Evolutionary conservation across 129 eudicot genomes (phyloP).

Genomic region (Tanacetum coccineum): DNA sequence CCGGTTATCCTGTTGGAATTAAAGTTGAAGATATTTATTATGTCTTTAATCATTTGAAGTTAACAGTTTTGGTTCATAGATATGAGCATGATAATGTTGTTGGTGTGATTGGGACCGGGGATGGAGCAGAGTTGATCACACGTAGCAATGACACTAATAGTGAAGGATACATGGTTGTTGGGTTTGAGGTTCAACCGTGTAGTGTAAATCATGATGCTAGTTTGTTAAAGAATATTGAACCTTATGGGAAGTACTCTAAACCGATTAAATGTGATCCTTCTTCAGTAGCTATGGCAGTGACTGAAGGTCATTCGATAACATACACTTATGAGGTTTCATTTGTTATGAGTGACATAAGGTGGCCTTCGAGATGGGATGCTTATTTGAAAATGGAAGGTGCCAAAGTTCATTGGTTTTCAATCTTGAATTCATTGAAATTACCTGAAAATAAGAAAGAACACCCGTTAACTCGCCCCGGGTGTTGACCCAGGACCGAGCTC

Average conservation of each 20-base stretch:
- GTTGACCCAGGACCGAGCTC: too few species aligned
- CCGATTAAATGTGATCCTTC: constrained; percentile 22
- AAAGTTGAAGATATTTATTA: constrained; percentile 33
- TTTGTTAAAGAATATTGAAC: constrained; percentile 9
- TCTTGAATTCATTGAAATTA: constrained; percentile 42
- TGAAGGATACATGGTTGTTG: constrained; percentile 40
- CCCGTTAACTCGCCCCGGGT: too few species aligned
- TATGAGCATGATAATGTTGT: constrained; percentile 32
- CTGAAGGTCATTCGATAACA: constrained; percentile 23
- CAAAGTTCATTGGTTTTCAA: constrained; percentile 42
- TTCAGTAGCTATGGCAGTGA: constrained; percentile 28
- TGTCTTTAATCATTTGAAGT: constrained; percentile 38
- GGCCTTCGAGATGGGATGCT: constrained; percentile 47
- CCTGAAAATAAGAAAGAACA: too few species aligned
- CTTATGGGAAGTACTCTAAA: constrained; percentile 20
- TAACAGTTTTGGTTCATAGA: constrained; percentile 31
- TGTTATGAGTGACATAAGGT: constrained; percentile 35
- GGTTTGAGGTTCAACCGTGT: constrained; percentile 39
- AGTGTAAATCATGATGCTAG: constrained; percentile 30
- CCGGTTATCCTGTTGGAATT: constrained; percentile 39
- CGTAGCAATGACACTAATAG: constrained; percentile 13
- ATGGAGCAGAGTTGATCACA: constrained; percentile 28
- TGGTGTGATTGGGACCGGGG: constrained; percentile 35
- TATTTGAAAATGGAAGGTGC: constrained; percentile 48
- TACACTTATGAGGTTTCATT: constrained; percentile 34